phyloP scores from a whole-genome alignment of 495 filamentous ascomycete genomes.

The Amphirosellinia nigrospora region DNA sequence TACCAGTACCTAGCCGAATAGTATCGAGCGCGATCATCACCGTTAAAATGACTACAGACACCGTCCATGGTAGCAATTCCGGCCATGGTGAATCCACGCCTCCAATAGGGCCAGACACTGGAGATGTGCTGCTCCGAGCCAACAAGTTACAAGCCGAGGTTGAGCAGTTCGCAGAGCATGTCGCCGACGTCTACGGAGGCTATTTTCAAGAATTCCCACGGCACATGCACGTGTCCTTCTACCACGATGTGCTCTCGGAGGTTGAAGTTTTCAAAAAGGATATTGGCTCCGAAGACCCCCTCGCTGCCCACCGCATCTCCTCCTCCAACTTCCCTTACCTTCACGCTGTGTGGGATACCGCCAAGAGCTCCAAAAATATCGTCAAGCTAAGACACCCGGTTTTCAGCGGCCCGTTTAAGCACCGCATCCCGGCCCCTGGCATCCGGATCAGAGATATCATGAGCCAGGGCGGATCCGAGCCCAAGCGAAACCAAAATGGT shows the following conservation, averaged over 20 bases:
- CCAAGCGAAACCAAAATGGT: conserved; percentile 31
- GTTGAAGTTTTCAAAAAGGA: conserved; percentile 31
- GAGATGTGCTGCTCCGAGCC: conserved; percentile 24
- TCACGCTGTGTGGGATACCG: conserved; percentile 38
- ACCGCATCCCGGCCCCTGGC: conserved; percentile 35
- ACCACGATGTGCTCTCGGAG: conserved; percentile 33
- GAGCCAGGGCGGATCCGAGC: conserved; percentile 37
- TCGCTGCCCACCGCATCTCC: conserved; percentile 29
- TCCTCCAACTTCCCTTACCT: conserved; percentile 38
- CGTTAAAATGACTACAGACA: neutral
- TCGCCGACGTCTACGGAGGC: conserved; percentile 31
- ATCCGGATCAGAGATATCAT: conserved; percentile 35
- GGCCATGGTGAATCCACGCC: conserved; percentile 12
- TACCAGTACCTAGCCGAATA: too few species aligned
- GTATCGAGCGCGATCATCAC: neutral
- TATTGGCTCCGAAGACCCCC: conserved; percentile 27
- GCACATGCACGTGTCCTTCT: conserved; percentile 34
- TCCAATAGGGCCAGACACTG: conserved; percentile 3
- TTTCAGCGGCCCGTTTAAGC: conserved; percentile 37
- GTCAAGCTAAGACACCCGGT: conserved; percentile 38
- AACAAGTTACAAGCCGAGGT: conserved; percentile 37
- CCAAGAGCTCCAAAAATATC: conserved; percentile 35
- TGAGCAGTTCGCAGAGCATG: conserved; percentile 32
- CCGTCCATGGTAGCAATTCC: neutral
- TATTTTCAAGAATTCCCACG: conserved; percentile 38